These are phyloP conservation scores for Pichia sporocuriosa DNA, from an alignment of 805 yeast species.

Conservation along the genomic window DNA sequence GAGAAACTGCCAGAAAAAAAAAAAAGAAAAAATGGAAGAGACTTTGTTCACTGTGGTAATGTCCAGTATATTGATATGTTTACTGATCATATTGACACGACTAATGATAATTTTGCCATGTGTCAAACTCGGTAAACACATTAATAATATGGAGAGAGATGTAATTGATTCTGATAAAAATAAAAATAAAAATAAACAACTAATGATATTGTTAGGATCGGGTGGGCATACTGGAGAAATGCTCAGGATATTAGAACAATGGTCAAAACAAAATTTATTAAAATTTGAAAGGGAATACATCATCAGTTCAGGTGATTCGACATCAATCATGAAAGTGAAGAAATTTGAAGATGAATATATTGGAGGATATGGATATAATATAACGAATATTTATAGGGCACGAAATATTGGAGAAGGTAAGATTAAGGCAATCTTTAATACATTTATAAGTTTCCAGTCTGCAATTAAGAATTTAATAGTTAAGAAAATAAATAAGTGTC, in stretches of 20 bases:
- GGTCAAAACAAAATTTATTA: conserved; percentile 21
- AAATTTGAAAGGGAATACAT: conserved; percentile 25
- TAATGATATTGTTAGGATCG: conserved; percentile 76
- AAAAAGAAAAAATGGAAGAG: conserved; percentile 18
- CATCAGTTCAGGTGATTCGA: conserved; percentile 40
- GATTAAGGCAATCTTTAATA: conserved; percentile 27
- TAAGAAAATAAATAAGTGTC: neutral
- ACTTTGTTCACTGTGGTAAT: conserved; percentile 16
- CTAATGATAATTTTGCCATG: conserved; percentile 23
- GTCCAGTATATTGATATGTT: conserved; percentile 9
- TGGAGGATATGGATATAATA: conserved; percentile 19
- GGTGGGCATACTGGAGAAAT: conserved; percentile 98
- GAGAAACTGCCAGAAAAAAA: no score
- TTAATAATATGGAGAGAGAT: neutral
- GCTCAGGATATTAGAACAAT: conserved; percentile 54
- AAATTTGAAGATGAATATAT: conserved; percentile 28
- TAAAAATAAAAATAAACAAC: neutral
- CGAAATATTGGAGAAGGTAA: conserved; percentile 34
- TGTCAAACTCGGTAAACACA: conserved; percentile 2
- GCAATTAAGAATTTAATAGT: conserved; percentile 14
- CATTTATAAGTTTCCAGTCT: conserved; percentile 28
- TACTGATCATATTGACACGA: conserved; percentile 11
- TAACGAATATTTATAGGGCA: conserved; percentile 29
- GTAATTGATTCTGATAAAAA: no score
- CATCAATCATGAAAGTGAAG: conserved; percentile 37